These are phyloP conservation scores for Leptodermis oblonga DNA, from an alignment of 257 asterid genomes.

Conservation along the genomic window DNA sequence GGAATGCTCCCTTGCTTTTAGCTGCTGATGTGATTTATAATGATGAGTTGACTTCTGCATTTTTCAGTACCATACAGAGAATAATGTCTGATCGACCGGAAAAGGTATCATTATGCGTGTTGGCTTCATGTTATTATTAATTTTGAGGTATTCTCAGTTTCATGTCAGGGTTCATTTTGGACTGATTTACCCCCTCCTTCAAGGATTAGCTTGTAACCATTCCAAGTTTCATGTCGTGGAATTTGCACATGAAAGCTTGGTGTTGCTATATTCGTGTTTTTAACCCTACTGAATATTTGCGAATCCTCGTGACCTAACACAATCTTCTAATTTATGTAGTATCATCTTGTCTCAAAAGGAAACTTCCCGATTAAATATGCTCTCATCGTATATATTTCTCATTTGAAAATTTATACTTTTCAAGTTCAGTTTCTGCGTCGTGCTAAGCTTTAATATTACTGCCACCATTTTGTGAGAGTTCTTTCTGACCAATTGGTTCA, in stretches of 20 bases:
- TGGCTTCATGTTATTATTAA: neutral
- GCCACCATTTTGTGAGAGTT: neutral
- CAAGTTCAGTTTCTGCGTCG: neutral
- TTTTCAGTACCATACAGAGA: slow-evolving; percentile 49
- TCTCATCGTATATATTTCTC: neutral
- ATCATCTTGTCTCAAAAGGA: no score
- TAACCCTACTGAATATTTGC: no score
- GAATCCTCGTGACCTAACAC: no score
- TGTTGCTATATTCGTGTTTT: no score
- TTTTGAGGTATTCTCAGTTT: neutral
- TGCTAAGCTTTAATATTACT: neutral
- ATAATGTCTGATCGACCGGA: slow-evolving; percentile 56
- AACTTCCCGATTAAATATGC: no score
- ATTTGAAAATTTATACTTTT: no score
- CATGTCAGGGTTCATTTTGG: neutral
- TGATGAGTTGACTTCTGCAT: slow-evolving; percentile 77
- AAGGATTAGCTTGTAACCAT: no score
- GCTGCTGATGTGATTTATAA: slow-evolving; percentile 96
- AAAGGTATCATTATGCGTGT: slow-evolving; percentile 43
- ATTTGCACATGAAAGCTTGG: neutral
- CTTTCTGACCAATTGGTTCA: neutral
- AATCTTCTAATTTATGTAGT: no score
- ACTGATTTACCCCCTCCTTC: neutral
- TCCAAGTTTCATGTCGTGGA: neutral
- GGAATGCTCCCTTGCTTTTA: slow-evolving; percentile 65